These are phyloP conservation scores for Rhodotorula taiwanensis DNA, from an alignment of 768 basidiomycete species.

Conservation along the genomic window DNA sequence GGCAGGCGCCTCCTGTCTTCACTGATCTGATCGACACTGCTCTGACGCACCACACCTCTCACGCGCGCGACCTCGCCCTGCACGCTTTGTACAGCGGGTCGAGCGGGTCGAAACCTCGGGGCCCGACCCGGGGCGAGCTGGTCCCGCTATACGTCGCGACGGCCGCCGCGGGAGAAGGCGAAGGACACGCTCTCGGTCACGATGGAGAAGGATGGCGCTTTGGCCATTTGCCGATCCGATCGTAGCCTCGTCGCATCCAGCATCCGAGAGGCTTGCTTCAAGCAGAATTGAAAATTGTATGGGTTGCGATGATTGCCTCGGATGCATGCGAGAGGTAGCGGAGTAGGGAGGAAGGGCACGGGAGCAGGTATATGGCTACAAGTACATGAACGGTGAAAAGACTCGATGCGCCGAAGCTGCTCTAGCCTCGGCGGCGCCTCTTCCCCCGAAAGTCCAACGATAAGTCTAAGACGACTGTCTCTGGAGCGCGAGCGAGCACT, in stretches of 20 bases:
- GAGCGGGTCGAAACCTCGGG: conserved; percentile 11
- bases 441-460: no score
- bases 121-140: not conserved
- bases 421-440: not conserved
- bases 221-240: conserved; percentile 12
- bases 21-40: conserved; percentile 7
- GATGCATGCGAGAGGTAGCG: not conserved
- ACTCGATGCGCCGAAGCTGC: no score
- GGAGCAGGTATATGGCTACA: not conserved
- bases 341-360: not conserved
- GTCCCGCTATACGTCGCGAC: conserved; percentile 1
- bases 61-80: conserved; percentile 21
- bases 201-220: conserved; percentile 4
- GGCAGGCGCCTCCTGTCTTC: not conserved
- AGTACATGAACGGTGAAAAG: conserved; percentile 1
- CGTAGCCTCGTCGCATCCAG: no score
- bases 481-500: not conserved
- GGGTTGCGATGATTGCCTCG: no score
- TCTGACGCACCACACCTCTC: conserved; percentile 15
- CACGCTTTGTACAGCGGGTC: conserved; percentile 7
- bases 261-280: no score
- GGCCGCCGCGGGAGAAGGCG: conserved; percentile 16
- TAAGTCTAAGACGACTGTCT: not conserved
- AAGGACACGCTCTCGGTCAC: not conserved
- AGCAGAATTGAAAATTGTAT: no score